Evolutionary conservation across 805 yeast genomes (phyloP).

Genomic region (Pichia scutulata): DNA sequence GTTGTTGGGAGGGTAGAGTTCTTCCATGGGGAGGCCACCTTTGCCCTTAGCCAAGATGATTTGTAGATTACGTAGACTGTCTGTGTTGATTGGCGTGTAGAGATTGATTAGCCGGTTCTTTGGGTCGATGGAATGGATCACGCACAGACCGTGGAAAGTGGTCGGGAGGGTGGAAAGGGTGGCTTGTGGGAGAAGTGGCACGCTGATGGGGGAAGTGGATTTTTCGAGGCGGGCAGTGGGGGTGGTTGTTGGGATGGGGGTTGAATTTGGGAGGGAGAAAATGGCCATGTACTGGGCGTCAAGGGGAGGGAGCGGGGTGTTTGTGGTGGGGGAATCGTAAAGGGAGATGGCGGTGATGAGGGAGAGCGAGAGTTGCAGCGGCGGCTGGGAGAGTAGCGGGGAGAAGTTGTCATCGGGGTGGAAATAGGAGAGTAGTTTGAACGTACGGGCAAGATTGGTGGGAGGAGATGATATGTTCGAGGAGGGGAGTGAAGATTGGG

Average conservation of each 20-base stretch:
- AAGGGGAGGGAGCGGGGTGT: background rate
- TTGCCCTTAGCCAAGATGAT: conserved; percentile 50
- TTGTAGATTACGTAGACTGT: conserved; percentile 11
- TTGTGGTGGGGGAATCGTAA: background rate
- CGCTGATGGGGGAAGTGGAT: background rate
- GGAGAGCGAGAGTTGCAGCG: background rate
- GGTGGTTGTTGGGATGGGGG: background rate
- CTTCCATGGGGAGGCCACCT: conserved; percentile 54
- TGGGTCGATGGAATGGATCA: background rate
- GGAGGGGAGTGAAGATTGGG: background rate
- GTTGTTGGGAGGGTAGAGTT: conserved; percentile 14
- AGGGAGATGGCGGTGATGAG: background rate
- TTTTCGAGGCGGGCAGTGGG: no score
- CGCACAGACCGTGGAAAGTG: background rate
- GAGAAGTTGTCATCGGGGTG: background rate
- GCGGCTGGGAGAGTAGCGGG: background rate
- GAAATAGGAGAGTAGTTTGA: background rate
- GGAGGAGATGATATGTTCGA: no score
- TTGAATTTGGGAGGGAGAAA: background rate
- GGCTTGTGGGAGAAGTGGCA: background rate
- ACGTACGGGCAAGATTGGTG: background rate
- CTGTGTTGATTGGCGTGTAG: conserved; percentile 33
- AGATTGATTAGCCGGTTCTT: background rate
- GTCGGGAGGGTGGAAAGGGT: background rate
- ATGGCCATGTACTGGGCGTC: background rate